Percentiles rank a stretch among this genome's conserved stretches.
These are phyloP conservation scores for Aspergillus fijiensis DNA, from an alignment of 2,329 filamentous ascomycete genomes.

Conservation along the genomic window DNA sequence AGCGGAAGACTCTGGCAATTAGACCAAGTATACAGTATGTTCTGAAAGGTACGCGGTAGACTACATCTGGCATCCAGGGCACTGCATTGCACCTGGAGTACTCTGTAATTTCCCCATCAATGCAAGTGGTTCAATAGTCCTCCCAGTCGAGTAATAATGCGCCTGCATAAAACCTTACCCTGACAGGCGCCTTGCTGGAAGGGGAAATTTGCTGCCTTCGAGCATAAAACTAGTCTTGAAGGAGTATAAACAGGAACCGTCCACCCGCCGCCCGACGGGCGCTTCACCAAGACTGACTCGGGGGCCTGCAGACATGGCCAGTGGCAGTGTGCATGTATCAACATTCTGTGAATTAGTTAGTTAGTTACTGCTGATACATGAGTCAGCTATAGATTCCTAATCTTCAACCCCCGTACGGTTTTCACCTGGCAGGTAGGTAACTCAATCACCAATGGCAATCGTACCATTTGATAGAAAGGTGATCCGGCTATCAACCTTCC, in stretches of 20 bases:
- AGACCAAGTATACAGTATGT: neutral
- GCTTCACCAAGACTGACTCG: too few relatives aligned
- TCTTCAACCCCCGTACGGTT: neutral
- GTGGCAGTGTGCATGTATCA: too few relatives aligned
- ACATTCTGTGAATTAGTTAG: too few relatives aligned
- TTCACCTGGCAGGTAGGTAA: too few relatives aligned
- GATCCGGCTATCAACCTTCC: constrained; percentile 11
- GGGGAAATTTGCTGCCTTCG: neutral
- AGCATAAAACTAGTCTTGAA: neutral
- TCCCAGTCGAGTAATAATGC: neutral
- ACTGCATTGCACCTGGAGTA: too few relatives aligned
- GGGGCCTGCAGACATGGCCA: too few relatives aligned
- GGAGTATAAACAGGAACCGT: neutral
- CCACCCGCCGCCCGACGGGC: too few relatives aligned
- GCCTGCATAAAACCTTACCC: neutral
- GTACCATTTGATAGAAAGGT: constrained; percentile 7
- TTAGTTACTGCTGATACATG: too few relatives aligned
- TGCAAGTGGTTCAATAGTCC: too few relatives aligned
- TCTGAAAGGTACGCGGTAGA: neutral
- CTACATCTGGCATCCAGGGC: neutral
- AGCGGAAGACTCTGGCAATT: neutral
- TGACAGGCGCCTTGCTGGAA: neutral
- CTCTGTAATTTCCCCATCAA: too few relatives aligned
- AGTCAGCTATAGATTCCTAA: neutral
- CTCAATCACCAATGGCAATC: neutral